Conservation (phyloP, 805 yeast species). For the Cyberlindnera saturnus region DNA sequence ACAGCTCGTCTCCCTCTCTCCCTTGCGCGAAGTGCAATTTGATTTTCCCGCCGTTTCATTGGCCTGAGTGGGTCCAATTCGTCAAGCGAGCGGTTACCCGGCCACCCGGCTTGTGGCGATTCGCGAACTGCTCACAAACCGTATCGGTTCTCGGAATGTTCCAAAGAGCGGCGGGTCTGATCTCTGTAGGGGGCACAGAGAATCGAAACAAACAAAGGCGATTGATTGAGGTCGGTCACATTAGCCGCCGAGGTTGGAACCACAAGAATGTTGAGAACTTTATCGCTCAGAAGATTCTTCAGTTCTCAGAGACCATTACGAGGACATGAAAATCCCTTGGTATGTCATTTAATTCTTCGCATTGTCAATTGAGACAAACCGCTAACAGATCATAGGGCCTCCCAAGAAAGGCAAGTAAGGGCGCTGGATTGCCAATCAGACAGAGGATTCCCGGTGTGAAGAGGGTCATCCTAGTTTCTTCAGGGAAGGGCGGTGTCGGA, state of each 20-base stretch:
- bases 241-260: no score
- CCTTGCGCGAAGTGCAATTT: slow-evolving; percentile 1
- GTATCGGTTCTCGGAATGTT: background rate
- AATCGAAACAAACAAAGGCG: no score
- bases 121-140: background rate
- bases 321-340: slow-evolving; percentile 48
- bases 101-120: background rate
- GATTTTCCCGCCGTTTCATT: slow-evolving; percentile 8
- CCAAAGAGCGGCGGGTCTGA: background rate
- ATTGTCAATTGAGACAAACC: background rate
- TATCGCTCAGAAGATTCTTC: no score
- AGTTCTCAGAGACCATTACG: background rate
- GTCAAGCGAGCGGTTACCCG: background rate
- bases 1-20: no score
- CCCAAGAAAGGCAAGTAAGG: slow-evolving; percentile 24
- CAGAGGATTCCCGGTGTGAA: slow-evolving; percentile 54
- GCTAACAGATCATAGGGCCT: slow-evolving; percentile 13
- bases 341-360: slow-evolving; percentile 25
- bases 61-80: slow-evolving; percentile 1
- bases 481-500: slow-evolving; percentile 85
- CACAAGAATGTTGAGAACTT: no score
- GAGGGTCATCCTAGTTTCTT: slow-evolving; percentile 60
- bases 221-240: no score
- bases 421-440: slow-evolving; percentile 50
- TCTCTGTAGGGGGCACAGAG: no score